These are phyloP conservation scores for Penicillium angulare DNA, from an alignment of 495 filamentous ascomycete species.

Conservation along the genomic window DNA sequence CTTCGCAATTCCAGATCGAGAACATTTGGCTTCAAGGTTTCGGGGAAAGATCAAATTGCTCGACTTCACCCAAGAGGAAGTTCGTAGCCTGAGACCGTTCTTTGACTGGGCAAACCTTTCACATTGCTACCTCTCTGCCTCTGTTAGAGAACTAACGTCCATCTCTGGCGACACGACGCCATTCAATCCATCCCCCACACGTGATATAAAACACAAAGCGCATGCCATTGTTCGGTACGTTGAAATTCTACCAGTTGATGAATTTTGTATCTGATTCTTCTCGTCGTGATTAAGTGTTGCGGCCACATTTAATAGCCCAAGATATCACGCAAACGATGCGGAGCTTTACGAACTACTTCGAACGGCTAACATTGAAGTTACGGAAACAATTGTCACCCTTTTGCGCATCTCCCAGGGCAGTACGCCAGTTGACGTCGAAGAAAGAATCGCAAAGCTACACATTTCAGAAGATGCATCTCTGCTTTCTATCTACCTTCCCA, in stretches of 20 bases:
- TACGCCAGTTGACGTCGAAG: not conserved
- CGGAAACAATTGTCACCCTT: not conserved
- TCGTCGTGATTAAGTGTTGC: not conserved
- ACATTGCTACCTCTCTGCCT: not conserved
- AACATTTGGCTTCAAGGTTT: not conserved
- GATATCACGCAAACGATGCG: not conserved
- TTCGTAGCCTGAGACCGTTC: not conserved
- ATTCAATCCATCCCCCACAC: not conserved
- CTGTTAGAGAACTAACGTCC: not conserved
- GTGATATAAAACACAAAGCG: not conserved
- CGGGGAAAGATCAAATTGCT: not conserved
- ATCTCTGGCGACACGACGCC: not conserved
- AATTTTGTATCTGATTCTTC: not conserved
- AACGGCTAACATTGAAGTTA: not conserved
- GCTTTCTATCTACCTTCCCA: constrained; percentile 38
- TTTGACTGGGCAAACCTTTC: not conserved
- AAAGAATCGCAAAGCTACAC: not conserved
- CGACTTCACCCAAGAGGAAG: not conserved
- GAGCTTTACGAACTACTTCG: not conserved
- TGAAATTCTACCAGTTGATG: not conserved
- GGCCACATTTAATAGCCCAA: not conserved
- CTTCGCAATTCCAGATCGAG: not conserved
- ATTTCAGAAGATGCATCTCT: not conserved
- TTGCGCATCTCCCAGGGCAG: not conserved
- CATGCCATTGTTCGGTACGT: not conserved